phyloP scores from a whole-genome alignment of 495 filamentous ascomycete genomes.

The Daldinia bambusicola region DNA sequence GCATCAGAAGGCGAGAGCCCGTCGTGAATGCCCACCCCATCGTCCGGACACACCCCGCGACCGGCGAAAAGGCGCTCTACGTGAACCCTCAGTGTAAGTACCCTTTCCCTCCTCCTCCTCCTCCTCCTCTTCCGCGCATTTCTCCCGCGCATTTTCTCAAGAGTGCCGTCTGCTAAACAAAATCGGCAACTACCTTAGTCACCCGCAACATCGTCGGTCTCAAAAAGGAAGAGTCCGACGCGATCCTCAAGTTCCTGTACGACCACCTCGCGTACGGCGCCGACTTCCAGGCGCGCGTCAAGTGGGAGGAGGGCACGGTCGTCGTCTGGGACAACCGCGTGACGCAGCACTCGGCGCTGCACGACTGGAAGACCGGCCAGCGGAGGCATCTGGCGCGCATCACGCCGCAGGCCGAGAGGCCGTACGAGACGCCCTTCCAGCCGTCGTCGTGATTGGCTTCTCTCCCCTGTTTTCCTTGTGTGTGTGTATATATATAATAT shows the following conservation, averaged over 20 bases:
- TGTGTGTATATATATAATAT: background rate
- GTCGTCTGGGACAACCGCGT: conserved; percentile 92
- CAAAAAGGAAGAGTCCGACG: conserved; percentile 81
- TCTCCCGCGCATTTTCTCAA: too few species aligned
- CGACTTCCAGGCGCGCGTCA: conserved; percentile 89
- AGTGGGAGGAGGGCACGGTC: conserved; percentile 83
- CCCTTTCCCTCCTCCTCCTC: background rate
- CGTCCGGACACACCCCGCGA: conserved; percentile 81
- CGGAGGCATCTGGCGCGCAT: conserved; percentile 84
- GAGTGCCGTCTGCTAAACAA: background rate
- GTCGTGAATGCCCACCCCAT: conserved; percentile 77
- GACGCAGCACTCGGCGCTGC: conserved; percentile 78
- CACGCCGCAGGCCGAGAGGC: conserved; percentile 83
- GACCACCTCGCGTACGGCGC: conserved; percentile 83
- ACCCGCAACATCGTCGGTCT: conserved; percentile 76
- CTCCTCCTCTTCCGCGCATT: background rate
- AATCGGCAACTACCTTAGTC: conserved; percentile 54
- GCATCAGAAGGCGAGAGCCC: conserved; percentile 75
- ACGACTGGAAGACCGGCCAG: conserved; percentile 83
- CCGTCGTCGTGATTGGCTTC: conserved; percentile 48
- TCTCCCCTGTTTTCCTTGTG: too few species aligned
- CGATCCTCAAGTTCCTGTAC: conserved; percentile 86
- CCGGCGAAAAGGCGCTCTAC: conserved; percentile 86
- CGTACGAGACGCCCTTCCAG: conserved; percentile 72
- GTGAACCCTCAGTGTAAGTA: conserved; percentile 86